phyloP scores from a whole-genome alignment of 148 eudicot species.

The Dianthus caryophyllus region DNA sequence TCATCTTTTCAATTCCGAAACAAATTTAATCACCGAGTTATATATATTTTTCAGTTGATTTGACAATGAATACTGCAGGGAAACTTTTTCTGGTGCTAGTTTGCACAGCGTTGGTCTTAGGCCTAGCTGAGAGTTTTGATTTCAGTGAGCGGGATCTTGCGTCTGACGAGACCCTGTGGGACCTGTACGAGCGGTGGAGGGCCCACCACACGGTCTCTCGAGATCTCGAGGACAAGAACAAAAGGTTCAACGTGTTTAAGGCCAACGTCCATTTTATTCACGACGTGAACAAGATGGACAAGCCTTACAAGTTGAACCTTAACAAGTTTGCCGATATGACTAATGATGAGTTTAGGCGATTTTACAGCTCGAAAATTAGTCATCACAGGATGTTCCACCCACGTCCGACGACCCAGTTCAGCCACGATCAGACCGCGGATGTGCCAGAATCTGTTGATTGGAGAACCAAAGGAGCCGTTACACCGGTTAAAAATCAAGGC shows the following conservation, averaged over 20 bases:
- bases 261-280: conserved; percentile 47
- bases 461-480: conserved; percentile 70
- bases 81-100: conserved; percentile 29
- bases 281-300: conserved; percentile 44
- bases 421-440: conserved; percentile 36
- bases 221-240: conserved; percentile 38
- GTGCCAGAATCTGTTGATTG: conserved; percentile 61
- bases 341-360: conserved; percentile 42
- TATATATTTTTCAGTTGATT: not conserved
- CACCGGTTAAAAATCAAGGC: conserved; percentile 61
- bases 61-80: conserved; percentile 24
- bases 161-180: conserved; percentile 46
- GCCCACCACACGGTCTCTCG: conserved; percentile 45
- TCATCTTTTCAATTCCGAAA: not conserved
- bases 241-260: conserved; percentile 59
- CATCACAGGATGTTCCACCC: conserved; percentile 47
- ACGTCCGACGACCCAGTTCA: conserved; percentile 34
- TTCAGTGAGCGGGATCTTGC: conserved; percentile 42
- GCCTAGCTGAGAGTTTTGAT: conserved; percentile 33
- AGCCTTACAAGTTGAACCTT: conserved; percentile 52
- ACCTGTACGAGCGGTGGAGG: conserved; percentile 56
- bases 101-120: conserved; percentile 26
- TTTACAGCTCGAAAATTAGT: conserved; percentile 46
- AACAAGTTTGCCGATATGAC: conserved; percentile 57
- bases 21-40: not conserved